Percentiles rank a stretch among this genome's conserved stretches.
Evolutionary conservation across 768 basidiomycete species (phyloP).

Genomic region (Sporobolomyces pararoseus): DNA sequence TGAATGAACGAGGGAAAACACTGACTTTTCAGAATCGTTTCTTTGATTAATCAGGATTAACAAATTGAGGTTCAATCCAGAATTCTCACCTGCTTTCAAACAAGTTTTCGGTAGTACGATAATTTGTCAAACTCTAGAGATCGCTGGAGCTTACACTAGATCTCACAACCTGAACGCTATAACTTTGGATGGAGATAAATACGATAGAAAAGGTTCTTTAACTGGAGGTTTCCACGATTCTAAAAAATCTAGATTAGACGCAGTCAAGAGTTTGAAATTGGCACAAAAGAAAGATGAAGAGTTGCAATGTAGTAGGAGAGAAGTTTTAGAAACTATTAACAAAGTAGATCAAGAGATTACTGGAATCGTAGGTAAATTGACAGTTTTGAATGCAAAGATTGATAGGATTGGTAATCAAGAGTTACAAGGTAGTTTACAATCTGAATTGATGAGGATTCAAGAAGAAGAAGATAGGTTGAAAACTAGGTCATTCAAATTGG

Average conservation of each 20-base stretch:
- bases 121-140: constrained; percentile 85
- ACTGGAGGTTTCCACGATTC: constrained; percentile 96
- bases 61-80: constrained; percentile 71
- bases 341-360: constrained; percentile 84
- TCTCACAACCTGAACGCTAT: constrained; percentile 94
- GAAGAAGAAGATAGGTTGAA: constrained; percentile 68
- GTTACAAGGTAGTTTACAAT: constrained; percentile 63
- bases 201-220: constrained; percentile 89
- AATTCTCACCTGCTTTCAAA: constrained; percentile 77
- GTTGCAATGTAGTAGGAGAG: constrained; percentile 62
- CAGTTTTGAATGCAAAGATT: constrained; percentile 66
- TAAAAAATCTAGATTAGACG: constrained; percentile 82
- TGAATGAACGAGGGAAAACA: too few relatives aligned
- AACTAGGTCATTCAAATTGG: constrained; percentile 61
- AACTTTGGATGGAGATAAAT: constrained; percentile 94
- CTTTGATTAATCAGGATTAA: too few relatives aligned
- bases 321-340: constrained; percentile 68
- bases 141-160: constrained; percentile 90
- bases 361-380: constrained; percentile 64
- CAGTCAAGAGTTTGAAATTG: constrained; percentile 66
- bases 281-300: constrained; percentile 71
- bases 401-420: constrained; percentile 66
- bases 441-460: constrained; percentile 60
- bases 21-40: too few relatives aligned
- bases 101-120: constrained; percentile 98